Evolutionary conservation across 1,284 basidiomycete species (phyloP).

Genomic region (Puccinia brachypodii): DNA sequence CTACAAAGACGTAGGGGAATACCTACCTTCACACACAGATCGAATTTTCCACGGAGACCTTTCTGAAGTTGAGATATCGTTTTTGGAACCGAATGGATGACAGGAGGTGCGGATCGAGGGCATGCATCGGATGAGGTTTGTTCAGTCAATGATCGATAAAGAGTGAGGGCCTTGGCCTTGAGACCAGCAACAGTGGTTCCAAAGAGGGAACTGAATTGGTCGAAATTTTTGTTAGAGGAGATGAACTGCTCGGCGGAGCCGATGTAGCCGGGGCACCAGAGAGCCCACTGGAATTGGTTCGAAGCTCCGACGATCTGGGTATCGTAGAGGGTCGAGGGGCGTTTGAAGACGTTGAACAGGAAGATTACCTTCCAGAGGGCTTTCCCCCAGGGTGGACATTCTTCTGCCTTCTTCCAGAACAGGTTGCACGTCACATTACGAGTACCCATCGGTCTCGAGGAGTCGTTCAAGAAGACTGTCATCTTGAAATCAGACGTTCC

Average conservation of each 20-base stretch:
- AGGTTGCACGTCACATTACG: conserved; percentile 33
- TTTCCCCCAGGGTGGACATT: conserved; percentile 30
- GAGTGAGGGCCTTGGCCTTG: background rate
- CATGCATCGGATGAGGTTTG: background rate
- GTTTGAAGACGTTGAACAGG: conserved; percentile 31
- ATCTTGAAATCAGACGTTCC: conserved; percentile 17
- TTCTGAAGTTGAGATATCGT: background rate
- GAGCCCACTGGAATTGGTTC: conserved; percentile 17
- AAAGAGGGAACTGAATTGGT: background rate
- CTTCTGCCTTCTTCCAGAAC: conserved; percentile 31
- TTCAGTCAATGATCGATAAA: background rate
- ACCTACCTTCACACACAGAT: conserved; percentile 37
- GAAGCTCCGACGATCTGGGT: conserved; percentile 28
- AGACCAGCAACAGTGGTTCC: background rate
- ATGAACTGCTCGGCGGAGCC: conserved; percentile 23
- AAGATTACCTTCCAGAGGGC: conserved; percentile 29
- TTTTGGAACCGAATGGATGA: conserved; percentile 5
- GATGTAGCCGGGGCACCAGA: conserved; percentile 14
- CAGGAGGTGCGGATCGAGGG: background rate
- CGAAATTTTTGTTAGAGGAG: background rate
- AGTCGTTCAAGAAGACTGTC: conserved; percentile 25
- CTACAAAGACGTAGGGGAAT: background rate
- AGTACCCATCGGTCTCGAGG: background rate
- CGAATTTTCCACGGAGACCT: background rate
- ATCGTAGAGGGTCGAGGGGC: background rate